A percentile compares a stretch with the other conserved stretches of the same genome.
Conservation (phyloP, 306 rosid species). For the Casuarina cunninghamiana region DNA sequence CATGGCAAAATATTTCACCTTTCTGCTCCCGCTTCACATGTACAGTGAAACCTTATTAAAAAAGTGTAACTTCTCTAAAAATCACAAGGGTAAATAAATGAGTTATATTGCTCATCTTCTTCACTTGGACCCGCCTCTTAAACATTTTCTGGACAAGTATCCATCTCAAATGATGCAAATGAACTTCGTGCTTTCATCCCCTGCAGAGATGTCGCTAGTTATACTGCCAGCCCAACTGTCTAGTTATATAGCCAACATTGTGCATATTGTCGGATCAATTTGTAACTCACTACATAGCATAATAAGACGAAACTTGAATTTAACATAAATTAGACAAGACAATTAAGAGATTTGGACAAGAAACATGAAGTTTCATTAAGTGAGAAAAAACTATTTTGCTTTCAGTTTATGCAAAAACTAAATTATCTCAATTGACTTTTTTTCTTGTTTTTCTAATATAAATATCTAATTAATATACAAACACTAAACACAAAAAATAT, state of each 20-base stretch:
- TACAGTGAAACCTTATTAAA: slow-evolving; percentile 74
- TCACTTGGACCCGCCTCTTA: slow-evolving; percentile 33
- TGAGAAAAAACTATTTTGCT: no score
- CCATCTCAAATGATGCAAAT: slow-evolving; percentile 42
- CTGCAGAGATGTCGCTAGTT: slow-evolving; percentile 34
- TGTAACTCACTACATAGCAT: no score
- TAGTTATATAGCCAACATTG: slow-evolving; percentile 44
- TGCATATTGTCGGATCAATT: slow-evolving; percentile 18
- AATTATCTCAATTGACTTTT: no score
- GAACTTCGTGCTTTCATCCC: slow-evolving; percentile 35
- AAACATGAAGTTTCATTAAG: no score
- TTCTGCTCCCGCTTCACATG: slow-evolving; percentile 63
- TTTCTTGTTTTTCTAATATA: no score
- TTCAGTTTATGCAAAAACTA: no score
- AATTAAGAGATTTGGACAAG: no score
- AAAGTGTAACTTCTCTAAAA: slow-evolving; percentile 54
- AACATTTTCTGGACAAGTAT: slow-evolving; percentile 35
- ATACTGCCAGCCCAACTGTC: slow-evolving; percentile 39
- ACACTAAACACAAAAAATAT: no score
- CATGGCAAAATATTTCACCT: neutral
- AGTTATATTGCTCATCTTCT: slow-evolving; percentile 36
- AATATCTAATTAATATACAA: no score
- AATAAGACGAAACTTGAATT: no score
- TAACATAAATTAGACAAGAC: no score
- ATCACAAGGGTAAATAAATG: slow-evolving; percentile 40